A percentile compares a stretch with the other conserved stretches of the same genome.
Conservation (phyloP, 1,284 basidiomycete genomes). For the Tylopilus sp. region DNA sequence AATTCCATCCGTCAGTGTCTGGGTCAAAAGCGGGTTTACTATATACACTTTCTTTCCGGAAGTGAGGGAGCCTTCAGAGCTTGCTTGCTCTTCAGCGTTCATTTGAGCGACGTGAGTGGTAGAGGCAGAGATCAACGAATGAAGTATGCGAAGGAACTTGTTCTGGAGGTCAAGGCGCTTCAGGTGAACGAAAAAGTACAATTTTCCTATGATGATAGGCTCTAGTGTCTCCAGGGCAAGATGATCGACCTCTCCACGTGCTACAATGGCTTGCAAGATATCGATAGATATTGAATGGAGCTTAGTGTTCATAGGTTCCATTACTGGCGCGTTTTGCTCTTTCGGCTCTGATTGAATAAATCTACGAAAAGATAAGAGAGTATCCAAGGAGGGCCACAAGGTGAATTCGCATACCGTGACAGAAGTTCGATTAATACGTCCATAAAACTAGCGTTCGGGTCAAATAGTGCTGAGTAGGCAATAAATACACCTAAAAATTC, state of each 20-base stretch:
- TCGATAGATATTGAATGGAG: conserved; percentile 79
- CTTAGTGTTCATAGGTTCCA: conserved; percentile 58
- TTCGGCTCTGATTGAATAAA: conserved; percentile 75
- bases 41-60: conserved; percentile 37
- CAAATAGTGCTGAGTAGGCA: conserved; percentile 45
- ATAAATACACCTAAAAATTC: conserved; percentile 14
- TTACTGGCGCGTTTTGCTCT: conserved; percentile 41
- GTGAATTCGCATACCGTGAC: conserved; percentile 49
- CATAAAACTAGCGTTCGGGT: conserved; percentile 64
- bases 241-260: conserved; percentile 71
- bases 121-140: conserved; percentile 73
- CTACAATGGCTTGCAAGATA: conserved; percentile 76
- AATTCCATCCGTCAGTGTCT: conserved; percentile 80
- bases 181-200: conserved; percentile 71
- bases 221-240: conserved; percentile 64
- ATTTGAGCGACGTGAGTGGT: conserved; percentile 27
- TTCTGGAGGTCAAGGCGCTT: conserved; percentile 81
- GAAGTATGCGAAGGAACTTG: conserved; percentile 88
- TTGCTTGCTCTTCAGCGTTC: conserved; percentile 30
- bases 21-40: conserved; percentile 69
- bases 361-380: conserved; percentile 37
- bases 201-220: conserved; percentile 66
- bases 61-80: conserved; percentile 26
- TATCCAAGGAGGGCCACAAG: neutral
- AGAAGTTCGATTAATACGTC: conserved; percentile 70